A percentile compares a stretch with the other conserved stretches of the same genome.
These are phyloP conservation scores for Stenocarpella maydis DNA, from an alignment of 2,329 filamentous ascomycete species.

Conservation along the genomic window DNA sequence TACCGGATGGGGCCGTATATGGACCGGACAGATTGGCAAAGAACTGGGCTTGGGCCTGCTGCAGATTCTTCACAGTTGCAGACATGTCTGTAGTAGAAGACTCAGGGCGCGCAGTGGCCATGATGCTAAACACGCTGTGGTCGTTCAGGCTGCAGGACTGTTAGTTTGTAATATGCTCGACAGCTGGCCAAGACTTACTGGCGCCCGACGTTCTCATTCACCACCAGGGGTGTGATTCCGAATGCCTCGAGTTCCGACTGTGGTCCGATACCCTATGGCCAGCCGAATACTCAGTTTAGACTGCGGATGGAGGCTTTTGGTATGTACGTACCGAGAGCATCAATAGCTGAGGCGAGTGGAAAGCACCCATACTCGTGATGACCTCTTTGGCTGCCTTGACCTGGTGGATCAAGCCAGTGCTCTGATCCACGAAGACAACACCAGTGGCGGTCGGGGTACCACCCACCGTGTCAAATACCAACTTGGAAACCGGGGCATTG, in stretches of 20 bases:
- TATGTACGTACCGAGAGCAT: slow-evolving; percentile 3
- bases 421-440: slow-evolving; percentile 40
- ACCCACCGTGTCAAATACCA: slow-evolving; percentile 35
- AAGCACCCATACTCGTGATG: slow-evolving; percentile 9
- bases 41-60: slow-evolving; percentile 13
- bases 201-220: slow-evolving; percentile 11
- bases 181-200: not conserved
- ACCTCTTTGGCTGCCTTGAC: slow-evolving; percentile 24
- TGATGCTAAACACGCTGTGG: slow-evolving; percentile 43
- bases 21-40: not conserved
- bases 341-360: slow-evolving; percentile 11
- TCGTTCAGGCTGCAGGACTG: slow-evolving; percentile 38
- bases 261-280: slow-evolving; percentile 1
- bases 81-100: slow-evolving; percentile 40
- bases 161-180: not conserved
- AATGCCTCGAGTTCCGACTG: slow-evolving; percentile 4
- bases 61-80: slow-evolving; percentile 36
- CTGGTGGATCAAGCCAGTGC: slow-evolving; percentile 34
- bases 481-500: slow-evolving; percentile 38
- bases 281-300: not conserved
- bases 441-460: slow-evolving; percentile 39
- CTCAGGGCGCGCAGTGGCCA: slow-evolving; percentile 39
- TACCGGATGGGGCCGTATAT: slow-evolving; percentile 1
- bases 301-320: too few relatives aligned
- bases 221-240: slow-evolving; percentile 1